phyloP scores from a whole-genome alignment of 1,139 yeast species.

The Nakaseomyces kungkrabaensis region DNA sequence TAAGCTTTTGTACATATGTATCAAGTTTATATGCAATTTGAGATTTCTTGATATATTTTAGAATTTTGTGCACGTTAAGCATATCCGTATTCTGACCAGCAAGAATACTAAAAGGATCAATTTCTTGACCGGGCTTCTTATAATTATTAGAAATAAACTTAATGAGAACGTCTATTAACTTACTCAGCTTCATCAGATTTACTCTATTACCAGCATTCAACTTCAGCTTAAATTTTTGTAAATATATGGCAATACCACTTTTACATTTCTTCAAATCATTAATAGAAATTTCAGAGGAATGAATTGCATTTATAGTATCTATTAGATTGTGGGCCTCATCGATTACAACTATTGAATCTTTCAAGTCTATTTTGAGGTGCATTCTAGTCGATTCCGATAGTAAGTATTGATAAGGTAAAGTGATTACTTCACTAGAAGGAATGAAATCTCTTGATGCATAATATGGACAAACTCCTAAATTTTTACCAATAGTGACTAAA shows the following conservation, averaged over 20 bases:
- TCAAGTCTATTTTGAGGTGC: slow-evolving; percentile 48
- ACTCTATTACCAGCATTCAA: slow-evolving; percentile 70
- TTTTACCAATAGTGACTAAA: slow-evolving; percentile 49
- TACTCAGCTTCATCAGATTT: slow-evolving; percentile 53
- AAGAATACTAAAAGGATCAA: slow-evolving; percentile 46
- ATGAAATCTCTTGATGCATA: slow-evolving; percentile 58
- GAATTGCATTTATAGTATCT: slow-evolving; percentile 63
- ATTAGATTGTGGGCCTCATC: slow-evolving; percentile 91
- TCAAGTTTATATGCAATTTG: slow-evolving; percentile 83
- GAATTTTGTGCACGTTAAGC: slow-evolving; percentile 60
- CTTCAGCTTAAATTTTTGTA: slow-evolving; percentile 48
- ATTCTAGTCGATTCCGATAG: slow-evolving; percentile 56
- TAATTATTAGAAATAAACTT: slow-evolving; percentile 35
- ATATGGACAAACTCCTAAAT: slow-evolving; percentile 65
- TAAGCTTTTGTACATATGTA: slow-evolving; percentile 42
- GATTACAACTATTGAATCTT: slow-evolving; percentile 60
- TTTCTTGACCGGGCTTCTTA: slow-evolving; percentile 42
- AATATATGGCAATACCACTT: slow-evolving; percentile 44
- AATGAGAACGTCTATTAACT: slow-evolving; percentile 44
- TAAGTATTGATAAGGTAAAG: slow-evolving; percentile 78
- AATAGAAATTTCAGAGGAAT: slow-evolving; percentile 50
- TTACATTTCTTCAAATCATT: slow-evolving; percentile 36
- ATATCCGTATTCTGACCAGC: slow-evolving; percentile 53
- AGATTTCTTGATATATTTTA: slow-evolving; percentile 51
- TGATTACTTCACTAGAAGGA: slow-evolving; percentile 56